phyloP scores from a whole-genome alignment of 2,329 filamentous ascomycete genomes.

The Mycosphaerella sp. region DNA sequence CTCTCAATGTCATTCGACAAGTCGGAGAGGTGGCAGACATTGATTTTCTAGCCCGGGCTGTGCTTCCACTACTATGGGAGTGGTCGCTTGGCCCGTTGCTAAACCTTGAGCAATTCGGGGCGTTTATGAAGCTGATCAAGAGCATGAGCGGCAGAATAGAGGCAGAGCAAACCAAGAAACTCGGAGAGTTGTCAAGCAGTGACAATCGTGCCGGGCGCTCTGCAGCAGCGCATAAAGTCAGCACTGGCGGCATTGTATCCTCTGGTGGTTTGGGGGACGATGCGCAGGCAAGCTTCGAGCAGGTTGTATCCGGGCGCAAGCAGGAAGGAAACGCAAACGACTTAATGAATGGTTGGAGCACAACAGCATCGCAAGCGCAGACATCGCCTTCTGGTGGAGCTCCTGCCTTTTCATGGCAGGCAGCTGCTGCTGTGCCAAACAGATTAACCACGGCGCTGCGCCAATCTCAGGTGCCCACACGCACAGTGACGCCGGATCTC shows the following conservation, averaged over 20 bases:
- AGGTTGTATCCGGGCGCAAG: conserved; percentile 74
- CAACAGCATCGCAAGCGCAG: conserved; percentile 21
- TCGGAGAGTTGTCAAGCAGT: conserved; percentile 70
- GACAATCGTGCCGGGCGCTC: conserved; percentile 36
- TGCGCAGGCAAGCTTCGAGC: conserved; percentile 75
- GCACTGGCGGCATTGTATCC: conserved; percentile 37
- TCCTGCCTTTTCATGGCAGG: conserved; percentile 45
- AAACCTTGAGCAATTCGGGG: conserved; percentile 75
- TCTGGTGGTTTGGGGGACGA: conserved; percentile 54
- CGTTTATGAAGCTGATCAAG: conserved; percentile 86
- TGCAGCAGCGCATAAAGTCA: conserved; percentile 64
- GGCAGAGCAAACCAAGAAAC: conserved; percentile 77
- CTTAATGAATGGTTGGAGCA: conserved; percentile 42
- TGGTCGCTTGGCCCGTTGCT: conserved; percentile 89
- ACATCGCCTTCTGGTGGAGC: conserved; percentile 19
- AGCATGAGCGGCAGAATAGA: conserved; percentile 73
- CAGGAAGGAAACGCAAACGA: conserved; percentile 35
- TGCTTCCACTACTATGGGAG: conserved; percentile 81
- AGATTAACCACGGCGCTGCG: conserved; percentile 14
- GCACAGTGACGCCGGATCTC: conserved; percentile 36
- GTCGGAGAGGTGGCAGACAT: conserved; percentile 76
- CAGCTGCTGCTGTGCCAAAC: conserved; percentile 11
- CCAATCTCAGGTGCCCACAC: conserved; percentile 14
- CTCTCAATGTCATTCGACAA: conserved; percentile 74
- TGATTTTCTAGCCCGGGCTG: conserved; percentile 87